Evolutionary conservation across 176 grass and related monocot species (phyloP), one percentile per base, ranked within the genome.

Genomic region (Aegilops speltoides): DNA sequence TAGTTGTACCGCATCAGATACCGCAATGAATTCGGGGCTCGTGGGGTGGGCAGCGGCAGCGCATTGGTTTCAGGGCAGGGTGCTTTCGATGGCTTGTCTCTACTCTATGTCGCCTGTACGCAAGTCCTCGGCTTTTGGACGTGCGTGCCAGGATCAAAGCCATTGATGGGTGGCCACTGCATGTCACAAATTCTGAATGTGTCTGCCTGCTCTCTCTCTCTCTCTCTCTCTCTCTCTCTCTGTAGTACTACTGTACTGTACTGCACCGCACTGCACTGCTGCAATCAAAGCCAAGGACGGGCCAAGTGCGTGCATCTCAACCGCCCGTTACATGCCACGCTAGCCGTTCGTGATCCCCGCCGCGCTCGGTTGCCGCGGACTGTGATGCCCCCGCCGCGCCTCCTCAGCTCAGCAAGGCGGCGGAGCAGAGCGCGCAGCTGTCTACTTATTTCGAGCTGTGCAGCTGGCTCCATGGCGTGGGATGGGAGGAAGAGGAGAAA

Each of bases 51-150:
- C 59, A 61, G 28, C n/a, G 69, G 69, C 37, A 70, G 33, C 13
- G 80, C 89, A 73, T 90, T 73, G 85, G 75, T 87, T 90, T 84
- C 85, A 61, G 85, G 43, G 34, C 85, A 76, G 79, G 46, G 34
- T 34, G 10, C 78, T 77, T 61, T 82, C 37, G 31, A 68, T 45
- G 52, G 16, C 65, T 83, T 57, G 36, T 89, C 78, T 78, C 84
- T 57, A 78, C 79, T 70, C 66, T 66, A 40, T 90, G 80, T 83
- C 84, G 32, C 78, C 57, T 83, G 80, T 81, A 76, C 79, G 73
- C 48, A 52, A 52, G 48, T 60, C 74, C 56, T 78, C 52, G 64
- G 29, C 84, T 63, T 84, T 84, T 84, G 82, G 81, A 34, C 40
- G 74, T 60, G 60, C 25, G 52, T 24, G 61, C 6, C 15, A 7